Conservation (phyloP, 2,329 filamentous ascomycete species). For the Phyllosticta citrichinensis region DNA sequence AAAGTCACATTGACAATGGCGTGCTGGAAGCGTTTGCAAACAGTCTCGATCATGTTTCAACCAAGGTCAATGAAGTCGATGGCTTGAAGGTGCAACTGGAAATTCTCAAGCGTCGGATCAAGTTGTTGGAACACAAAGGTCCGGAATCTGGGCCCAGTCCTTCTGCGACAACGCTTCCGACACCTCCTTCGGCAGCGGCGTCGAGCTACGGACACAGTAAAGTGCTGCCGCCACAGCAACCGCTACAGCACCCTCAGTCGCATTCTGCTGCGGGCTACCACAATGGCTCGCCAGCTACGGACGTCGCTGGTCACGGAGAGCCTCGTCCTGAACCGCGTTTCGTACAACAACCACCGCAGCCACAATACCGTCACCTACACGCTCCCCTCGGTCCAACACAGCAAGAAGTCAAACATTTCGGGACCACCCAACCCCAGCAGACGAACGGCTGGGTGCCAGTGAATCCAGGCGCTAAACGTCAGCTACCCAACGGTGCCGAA, state of each 20-base stretch:
- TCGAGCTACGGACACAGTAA: background rate
- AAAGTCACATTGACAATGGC: constrained; percentile 19
- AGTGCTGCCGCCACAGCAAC: background rate
- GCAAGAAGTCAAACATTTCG: background rate
- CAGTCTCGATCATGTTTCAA: constrained; percentile 30
- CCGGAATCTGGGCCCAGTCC: background rate
- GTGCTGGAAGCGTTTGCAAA: constrained; percentile 37
- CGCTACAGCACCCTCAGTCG: background rate
- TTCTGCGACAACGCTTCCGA: background rate
- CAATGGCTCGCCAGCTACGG: background rate
- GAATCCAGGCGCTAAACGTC: constrained; percentile 33
- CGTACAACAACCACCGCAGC: background rate
- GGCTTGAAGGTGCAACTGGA: constrained; percentile 37
- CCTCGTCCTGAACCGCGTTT: constrained; percentile 3
- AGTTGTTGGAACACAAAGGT: constrained; percentile 22
- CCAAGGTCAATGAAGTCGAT: constrained; percentile 38
- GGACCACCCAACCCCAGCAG: background rate
- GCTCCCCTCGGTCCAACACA: background rate
- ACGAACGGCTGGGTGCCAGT: constrained; percentile 34
- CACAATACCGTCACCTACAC: background rate
- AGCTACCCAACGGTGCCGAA: constrained; percentile 25
- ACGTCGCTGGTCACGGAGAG: constrained; percentile 1
- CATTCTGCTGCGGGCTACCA: background rate
- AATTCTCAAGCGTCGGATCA: constrained; percentile 38
- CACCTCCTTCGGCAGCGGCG: background rate